phyloP scores from a whole-genome alignment of 2,329 filamentous ascomycete genomes.

The Podosphaera fusca region DNA sequence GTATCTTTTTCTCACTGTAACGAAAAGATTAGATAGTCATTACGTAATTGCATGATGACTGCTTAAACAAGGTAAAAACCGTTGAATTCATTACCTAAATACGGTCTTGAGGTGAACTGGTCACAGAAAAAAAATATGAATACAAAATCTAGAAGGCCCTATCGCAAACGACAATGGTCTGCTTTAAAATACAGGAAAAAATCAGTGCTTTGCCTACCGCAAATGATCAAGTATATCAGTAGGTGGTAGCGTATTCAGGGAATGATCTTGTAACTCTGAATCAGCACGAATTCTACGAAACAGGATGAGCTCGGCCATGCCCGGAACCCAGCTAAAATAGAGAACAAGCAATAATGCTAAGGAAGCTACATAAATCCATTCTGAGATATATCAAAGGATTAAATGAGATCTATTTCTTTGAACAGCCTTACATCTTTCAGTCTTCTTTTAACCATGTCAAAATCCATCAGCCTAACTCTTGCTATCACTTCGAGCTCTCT shows the following conservation, averaged over 20 bases:
- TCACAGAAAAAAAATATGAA: background rate
- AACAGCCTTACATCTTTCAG: background rate
- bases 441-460: constrained; percentile 2
- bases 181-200: background rate
- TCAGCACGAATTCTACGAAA: background rate
- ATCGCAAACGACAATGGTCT: background rate
- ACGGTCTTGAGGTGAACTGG: no score
- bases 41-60: no score
- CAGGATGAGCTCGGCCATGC: background rate
- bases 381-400: background rate
- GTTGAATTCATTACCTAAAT: no score
- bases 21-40: no score
- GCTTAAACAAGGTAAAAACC: no score
- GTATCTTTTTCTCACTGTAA: no score
- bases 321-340: background rate
- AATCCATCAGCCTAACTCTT: background rate
- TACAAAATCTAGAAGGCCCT: background rate
- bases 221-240: background rate
- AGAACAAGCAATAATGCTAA: background rate
- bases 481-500: background rate
- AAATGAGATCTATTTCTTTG: background rate
- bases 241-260: background rate
- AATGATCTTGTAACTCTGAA: background rate
- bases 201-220: background rate
- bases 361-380: background rate